Evolutionary conservation across 441 rosid species (phyloP), one percentile per base, ranked within the genome.

Genomic region (Euphorbia corollata): DNA sequence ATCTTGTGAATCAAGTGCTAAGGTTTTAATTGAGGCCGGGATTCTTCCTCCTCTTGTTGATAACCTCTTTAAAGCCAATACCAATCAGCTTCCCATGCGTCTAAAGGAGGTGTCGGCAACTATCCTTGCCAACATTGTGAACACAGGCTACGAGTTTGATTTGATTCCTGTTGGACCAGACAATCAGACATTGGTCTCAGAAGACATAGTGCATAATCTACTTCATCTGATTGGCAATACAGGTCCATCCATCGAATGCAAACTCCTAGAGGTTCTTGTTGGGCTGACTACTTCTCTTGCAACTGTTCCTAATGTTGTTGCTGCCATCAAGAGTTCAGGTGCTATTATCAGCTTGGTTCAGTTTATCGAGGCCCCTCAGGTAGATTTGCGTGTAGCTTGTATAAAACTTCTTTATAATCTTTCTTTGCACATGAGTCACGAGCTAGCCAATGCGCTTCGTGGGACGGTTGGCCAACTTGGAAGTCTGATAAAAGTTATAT

Each of bases 291-390:
- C 39, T 70, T 84, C 85, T 50, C 79, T 75, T n/a, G 71, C 79
- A 63, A 77, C 97, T 48, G 94, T 91, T 69, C 39, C 74, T 34
- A 84, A 85, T 11, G 90, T 91, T 16, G 97, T 89, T 58, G 72
- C 95, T 59, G 96, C 96, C 47, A 87, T 91, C 70, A 94, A 82
- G 80, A 86, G 92, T 74, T 90, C 93, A 5, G 96, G 98, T 68
- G 98, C 98, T 47, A 81, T 77, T 20, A 85, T 81, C 81, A 89
- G 99, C 80, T 84, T 94, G 88, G 97, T 89, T 83, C 99, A 91
- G 79, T 93, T 94, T 68, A 82, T 94, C 50, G 99, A 94, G 79
- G 96, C 87, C 73, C 86, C 91, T 0, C 91, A 88, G 71, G 77
- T 69, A 69, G 99, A 89, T 61, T 72, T 94, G 81, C 96, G 99